Base-by-base conservation (phyloP, 768 basidiomycete species). In the Russula compacta region DNA sequence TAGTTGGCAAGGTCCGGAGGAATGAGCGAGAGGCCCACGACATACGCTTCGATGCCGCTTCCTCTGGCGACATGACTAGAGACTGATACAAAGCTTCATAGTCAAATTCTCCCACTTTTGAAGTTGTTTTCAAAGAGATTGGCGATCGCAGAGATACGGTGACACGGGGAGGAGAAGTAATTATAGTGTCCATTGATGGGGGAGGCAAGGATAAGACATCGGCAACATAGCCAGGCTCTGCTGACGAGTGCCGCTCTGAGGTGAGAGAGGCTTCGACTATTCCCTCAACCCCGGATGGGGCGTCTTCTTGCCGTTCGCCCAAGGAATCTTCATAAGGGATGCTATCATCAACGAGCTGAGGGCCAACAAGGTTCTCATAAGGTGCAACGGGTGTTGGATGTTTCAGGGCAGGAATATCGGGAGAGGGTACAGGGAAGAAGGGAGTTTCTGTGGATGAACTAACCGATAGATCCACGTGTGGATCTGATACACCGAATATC, bases 51-150 rank as follows among this genome's bases (percentile, higher is more conserved):
- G 61, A 50, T 40, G 42, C 42, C 1, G 57, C 61, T 36, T 63
- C 53, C 32, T 64, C 50, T 14, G 64, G 61, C 6, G 64, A 65
- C 61, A 54, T 57, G 32, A 49, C 17, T 5, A 58, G 12, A n/a
- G 48, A 56, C 47, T 58, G 62, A 46, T 65, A 64, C 46, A 65
- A 12, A 43, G 51, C 56, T 15, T 62, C 60, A 24, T 64, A 64
- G 19, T 62, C 60, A 35, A 48, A 29, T 12, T 49, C 55, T 48
- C n/a, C 50, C 10, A 24, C 33, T 32, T 53, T 49, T 39, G 29
- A 15, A 0, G 54, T 47, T 42, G 42, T 2, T n/a, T 52, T 7
- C 2, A 35, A 17, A 21, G 51, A 47, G 49, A 61, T 24, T 24
- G 60, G 56, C 12, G 56, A 58, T 38, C 11, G 38, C 29, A 42